A percentile compares a stretch with the other conserved stretches of the same genome.
Conservation (phyloP, 371 early-diverging fungal genomes). For the Capniomyces stellatus region DNA sequence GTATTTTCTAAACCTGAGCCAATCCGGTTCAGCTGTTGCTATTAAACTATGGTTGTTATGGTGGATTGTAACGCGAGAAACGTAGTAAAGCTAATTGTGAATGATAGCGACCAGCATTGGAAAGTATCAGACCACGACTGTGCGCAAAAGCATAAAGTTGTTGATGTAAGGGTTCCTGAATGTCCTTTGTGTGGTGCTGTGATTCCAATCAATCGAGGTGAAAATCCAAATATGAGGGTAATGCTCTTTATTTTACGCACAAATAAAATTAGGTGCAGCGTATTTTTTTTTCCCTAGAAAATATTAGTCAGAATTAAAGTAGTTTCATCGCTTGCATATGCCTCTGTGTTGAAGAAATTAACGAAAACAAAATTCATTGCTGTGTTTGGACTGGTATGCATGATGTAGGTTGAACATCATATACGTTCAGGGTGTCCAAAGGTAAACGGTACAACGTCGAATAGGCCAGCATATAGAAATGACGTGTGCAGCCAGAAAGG, state of each 20-base stretch:
- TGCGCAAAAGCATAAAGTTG: slow-evolving; percentile 6
- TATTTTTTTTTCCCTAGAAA: no score
- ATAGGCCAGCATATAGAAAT: background rate
- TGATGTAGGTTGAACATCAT: slow-evolving; percentile 7
- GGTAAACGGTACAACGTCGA: slow-evolving; percentile 4
- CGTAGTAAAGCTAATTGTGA: no score
- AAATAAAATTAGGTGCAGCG: no score
- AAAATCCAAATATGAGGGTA: slow-evolving; percentile 14
- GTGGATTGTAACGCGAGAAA: no score
- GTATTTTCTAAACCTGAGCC: background rate
- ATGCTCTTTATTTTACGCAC: slow-evolving; percentile 9
- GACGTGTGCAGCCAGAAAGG: slow-evolving; percentile 2
- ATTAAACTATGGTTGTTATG: no score
- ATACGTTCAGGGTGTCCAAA: slow-evolving; percentile 5
- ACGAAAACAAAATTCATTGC: no score
- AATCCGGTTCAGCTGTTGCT: no score
- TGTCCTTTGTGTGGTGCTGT: slow-evolving; percentile 19
- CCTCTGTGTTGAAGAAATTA: no score
- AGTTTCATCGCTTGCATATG: no score
- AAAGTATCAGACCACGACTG: slow-evolving; percentile 12
- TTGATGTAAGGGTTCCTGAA: slow-evolving; percentile 18
- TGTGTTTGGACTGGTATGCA: no score
- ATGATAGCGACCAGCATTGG: slow-evolving; percentile 21
- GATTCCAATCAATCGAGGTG: slow-evolving; percentile 12
- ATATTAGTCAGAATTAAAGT: no score